Percentiles rank a stretch among this genome's conserved stretches.
These are phyloP conservation scores for Draba incana DNA, from an alignment of 345 rosid species.

Conservation along the genomic window DNA sequence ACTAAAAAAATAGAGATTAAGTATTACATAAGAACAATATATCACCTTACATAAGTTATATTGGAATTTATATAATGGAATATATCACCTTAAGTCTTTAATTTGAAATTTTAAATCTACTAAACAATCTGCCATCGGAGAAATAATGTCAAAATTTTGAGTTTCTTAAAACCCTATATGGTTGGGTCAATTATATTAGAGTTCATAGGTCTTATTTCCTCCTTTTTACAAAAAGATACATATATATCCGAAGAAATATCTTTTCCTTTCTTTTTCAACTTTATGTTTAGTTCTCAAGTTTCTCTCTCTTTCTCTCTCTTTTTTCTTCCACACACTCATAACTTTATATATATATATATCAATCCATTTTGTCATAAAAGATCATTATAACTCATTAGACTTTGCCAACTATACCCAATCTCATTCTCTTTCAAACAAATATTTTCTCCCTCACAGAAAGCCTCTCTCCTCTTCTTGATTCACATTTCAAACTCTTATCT, in stretches of 20 bases:
- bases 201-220: too few species aligned
- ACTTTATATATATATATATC: constrained; percentile 27
- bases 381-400: constrained; percentile 29
- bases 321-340: constrained; percentile 8
- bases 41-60: too few species aligned
- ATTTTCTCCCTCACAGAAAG: constrained; percentile 21
- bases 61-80: too few species aligned
- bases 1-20: too few species aligned
- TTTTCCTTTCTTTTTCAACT: constrained; percentile 15
- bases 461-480: constrained; percentile 28
- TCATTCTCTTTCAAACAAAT: constrained; percentile 22
- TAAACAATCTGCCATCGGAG: too few species aligned
- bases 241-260: constrained; percentile 5
- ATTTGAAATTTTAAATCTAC: too few species aligned
- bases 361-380: constrained; percentile 25
- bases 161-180: too few species aligned
- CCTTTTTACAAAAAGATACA: too few species aligned
- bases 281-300: not conserved
- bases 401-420: constrained; percentile 2
- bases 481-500: not conserved
- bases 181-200: too few species aligned
- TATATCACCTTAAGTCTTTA: too few species aligned
- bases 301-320: constrained; percentile 1
- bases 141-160: too few species aligned
- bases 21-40: too few species aligned